Evolutionary conservation across 345 rosid species (phyloP), one percentile per base, ranked within the genome.

Genomic region (Mallotus nudiflorus): DNA sequence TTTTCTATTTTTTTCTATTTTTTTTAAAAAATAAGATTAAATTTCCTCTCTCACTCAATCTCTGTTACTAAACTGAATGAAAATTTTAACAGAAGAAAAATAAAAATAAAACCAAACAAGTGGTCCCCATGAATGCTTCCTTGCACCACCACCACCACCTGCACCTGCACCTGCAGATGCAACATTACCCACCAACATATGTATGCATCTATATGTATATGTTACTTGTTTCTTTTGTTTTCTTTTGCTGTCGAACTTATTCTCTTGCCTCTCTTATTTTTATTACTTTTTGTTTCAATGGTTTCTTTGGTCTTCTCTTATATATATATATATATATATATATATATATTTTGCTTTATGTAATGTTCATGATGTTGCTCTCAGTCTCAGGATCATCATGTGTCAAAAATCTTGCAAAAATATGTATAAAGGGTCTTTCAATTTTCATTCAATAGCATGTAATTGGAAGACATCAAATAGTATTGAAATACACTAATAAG

Each of bases 71-170:
- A n/a, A n/a, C n/a, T n/a, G n/a, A n/a, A n/a, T n/a, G n/a, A n/a
- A 29, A 28, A 4, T 5, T n/a, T n/a, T 19, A 8, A 51, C 5
- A 50, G n/a, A 52, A 22, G 3, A 52, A 22, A 22, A 22, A 22
- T 52, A 20, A 16, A 15, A 22, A 52, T 2, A 52, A 27, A 5
- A 55, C 46, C 35, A 10, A 44, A 68, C 55, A 62, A 6, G 68
- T 62, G 76, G 79, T 73, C 77, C 78, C 74, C 16, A 57, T 6
- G 42, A 55, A 28, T 65, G 69, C 71, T 68, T 72, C 59, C 22
- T 42, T 67, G 71, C 62, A 50, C 18, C 27, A 48, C 14, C 65
- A 27, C n/a, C 35, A 16, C 1, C 67, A 62, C n/a, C n/a, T n/a
- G n/a, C n/a, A n/a, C n/a, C n/a, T n/a, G n/a, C 0, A 64, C n/a